Evolutionary conservation across 495 filamentous ascomycete genomes (phyloP), one percentile per base, ranked within the genome.

Genomic region (Penicillium taxi): DNA sequence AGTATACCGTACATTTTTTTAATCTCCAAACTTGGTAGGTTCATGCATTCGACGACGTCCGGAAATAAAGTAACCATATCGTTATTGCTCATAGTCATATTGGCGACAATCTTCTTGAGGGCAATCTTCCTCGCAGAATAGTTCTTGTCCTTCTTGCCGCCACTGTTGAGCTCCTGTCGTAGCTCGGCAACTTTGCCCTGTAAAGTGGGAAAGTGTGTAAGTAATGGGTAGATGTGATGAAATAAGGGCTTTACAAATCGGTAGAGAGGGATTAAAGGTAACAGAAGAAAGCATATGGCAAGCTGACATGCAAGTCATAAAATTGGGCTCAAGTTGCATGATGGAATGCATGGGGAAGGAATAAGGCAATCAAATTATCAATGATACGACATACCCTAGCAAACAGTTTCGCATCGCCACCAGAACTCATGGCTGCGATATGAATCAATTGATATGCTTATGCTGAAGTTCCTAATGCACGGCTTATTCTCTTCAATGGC

Each of bases 71-170:
- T 86, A 35, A 96, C 82, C 91, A 99, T 99, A 61, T 99, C 91
- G 52, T 99, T 99, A 61, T 96, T 99, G 75, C 87, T 95, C 91
- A 96, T 96, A 37, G 91, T 96, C 91, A 99, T 96, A 56, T 96
- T 99, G 48, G 91, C 91, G 53, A 99, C 91, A 47, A 99, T 96
- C 73, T 96, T 96, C 78, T 99, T 99, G 34, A 99, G 72, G 19
- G 91, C 90, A 55, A 95, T 94, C 76, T 96, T 96, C 73, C 96
- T 99, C 46, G 83, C 78, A 26, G 86, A 81, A 59, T 84, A 81
- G 69, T 94, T 94, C 74, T 96, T 99, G 73, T 99, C 91, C 68
- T 96, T 96, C 71, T 89, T 94, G 57, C 86, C 85, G 49, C 85
- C 84, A 64, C 80, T 86, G 61, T 86, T 86, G 59, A 99, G 75